Percentiles rank a stretch among this genome's conserved stretches.
Conservation (phyloP, 2,329 filamentous ascomycete species). For the Paraphoma chrysanthemicola region DNA sequence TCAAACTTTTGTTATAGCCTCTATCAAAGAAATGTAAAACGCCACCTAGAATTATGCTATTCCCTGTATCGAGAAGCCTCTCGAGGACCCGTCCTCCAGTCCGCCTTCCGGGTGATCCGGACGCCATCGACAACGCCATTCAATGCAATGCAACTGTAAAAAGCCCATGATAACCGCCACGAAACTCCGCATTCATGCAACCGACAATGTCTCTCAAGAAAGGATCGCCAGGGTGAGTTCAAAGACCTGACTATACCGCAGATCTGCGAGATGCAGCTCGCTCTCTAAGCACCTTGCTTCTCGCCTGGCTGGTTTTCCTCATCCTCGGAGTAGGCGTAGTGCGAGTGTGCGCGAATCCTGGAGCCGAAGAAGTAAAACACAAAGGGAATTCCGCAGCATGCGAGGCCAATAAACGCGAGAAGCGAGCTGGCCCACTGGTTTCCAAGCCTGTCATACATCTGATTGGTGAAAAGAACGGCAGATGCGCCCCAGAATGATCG, state of each 20-base stretch:
- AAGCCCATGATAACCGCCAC: constrained; percentile 2
- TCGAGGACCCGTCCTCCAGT: background rate
- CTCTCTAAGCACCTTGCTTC: constrained; percentile 26
- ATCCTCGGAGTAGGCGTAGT: constrained; percentile 72
- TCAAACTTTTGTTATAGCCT: constrained; percentile 1
- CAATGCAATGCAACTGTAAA: constrained; percentile 10
- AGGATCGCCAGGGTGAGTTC: background rate
- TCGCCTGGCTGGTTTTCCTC: constrained; percentile 51
- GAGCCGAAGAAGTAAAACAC: constrained; percentile 82
- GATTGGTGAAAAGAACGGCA: constrained; percentile 78
- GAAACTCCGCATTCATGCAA: background rate
- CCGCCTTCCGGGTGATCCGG: background rate
- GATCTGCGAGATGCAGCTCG: no score
- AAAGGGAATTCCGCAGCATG: constrained; percentile 83
- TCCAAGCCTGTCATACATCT: constrained; percentile 72
- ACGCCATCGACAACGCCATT: constrained; percentile 9
- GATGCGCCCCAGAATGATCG: constrained; percentile 81
- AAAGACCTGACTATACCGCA: no score
- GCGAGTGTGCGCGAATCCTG: constrained; percentile 70
- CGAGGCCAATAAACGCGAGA: constrained; percentile 75
- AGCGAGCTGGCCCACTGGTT: constrained; percentile 79
- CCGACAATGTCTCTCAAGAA: background rate
- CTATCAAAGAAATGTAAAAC: background rate
- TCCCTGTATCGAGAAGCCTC: background rate
- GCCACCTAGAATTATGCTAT: background rate